Base-by-base conservation (phyloP, 306 rosid species). In the Cucurbita ficifolia region DNA sequence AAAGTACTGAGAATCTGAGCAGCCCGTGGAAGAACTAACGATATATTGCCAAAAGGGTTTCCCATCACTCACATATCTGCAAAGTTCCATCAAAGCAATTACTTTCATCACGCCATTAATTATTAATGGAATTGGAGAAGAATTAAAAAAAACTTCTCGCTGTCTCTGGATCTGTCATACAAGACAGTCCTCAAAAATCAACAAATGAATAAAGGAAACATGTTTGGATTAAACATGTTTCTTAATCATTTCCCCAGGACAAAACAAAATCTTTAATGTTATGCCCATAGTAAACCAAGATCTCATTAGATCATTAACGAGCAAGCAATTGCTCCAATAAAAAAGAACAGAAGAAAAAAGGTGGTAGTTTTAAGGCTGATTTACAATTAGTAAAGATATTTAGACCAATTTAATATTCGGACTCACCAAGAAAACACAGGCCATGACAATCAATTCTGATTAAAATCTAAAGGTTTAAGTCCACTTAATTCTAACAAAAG, bases 1-100 rank as follows among this genome's bases (percentile, higher is more conserved):
- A 76, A 94, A 94, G 89, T 90, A 94, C 73, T 90, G 96, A 71
- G 95, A 73, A 85, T 94, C 98, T 4, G 94, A 84, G 77, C 98
- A 94, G 42, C 98, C 98, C 4, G 98, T 94, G 46, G 98, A 94
- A 64, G 78, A 78, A 79, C 90, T 85, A 80, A 94, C 98, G 49
- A 94, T 94, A 77, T 94, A 83, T 85, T 90, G 98, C 98, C 97
- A 94, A 80, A 94, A 94, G 58, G 98, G 97, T 80, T 87, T 85
- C 42, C 97, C 98, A 65, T 94, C 98, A 61, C 89, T 89, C 42
- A 94, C 98, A 72, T 94, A 94, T 84, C 98, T 90, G 87, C 85
- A 88, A 8, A 14, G 75, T 60, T 54, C 7, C 79, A 50, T 8
- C 58, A 7, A 12, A 54, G 33, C 57, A 72, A 54, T 12, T 68